Evolutionary conservation across 345 rosid genomes (phyloP), one percentile per base, ranked within the genome.

Genomic region (Populus alba): DNA sequence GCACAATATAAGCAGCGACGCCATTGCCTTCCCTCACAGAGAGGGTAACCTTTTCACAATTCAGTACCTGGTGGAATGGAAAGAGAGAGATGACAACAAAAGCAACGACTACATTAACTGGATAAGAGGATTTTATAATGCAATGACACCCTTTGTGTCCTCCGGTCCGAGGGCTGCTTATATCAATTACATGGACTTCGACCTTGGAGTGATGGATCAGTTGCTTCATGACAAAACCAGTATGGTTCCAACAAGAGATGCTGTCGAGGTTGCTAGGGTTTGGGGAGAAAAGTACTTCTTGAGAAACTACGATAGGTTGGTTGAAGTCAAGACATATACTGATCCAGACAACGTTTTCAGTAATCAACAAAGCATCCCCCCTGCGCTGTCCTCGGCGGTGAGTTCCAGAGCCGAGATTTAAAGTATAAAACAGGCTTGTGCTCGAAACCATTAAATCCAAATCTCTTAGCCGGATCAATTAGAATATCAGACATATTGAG

Each of bases 201-300:
- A 81, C 66, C 62, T 81, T 37, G 84, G 84, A 31, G 72, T 33
- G 12, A 74, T 55, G 73, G 71, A 27, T 27, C 27, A 45, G 29
- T 1, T 31, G 74, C 41, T 57, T 1, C 17, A 15, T 8, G 8
- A 29, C 10, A 63, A 66, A 2, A 49, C 11, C 7, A 65, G 11
- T 7, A 35, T 1, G 29, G 59, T 49, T 20, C 70, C 70, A 41
- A 5, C 55, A 66, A n/a, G 49, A 29, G 77, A 77, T 66, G 73
- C 62, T 7, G 77, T 73, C 25, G 72, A 77, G 41, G 29, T n/a
- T 25, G 81, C 84, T 49, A 77, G 81, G 74, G 78, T 47, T 73
- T 81, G 84, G 84, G 84, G 84, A 16, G 84, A 81, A 43, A 81
- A 77, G 47, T 81, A 81, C 39, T 81, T 81, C 66, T 49, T 81